These are phyloP conservation scores for Leishmania tropica DNA, from an alignment of 208 protist genomes.

Conservation along the genomic window DNA sequence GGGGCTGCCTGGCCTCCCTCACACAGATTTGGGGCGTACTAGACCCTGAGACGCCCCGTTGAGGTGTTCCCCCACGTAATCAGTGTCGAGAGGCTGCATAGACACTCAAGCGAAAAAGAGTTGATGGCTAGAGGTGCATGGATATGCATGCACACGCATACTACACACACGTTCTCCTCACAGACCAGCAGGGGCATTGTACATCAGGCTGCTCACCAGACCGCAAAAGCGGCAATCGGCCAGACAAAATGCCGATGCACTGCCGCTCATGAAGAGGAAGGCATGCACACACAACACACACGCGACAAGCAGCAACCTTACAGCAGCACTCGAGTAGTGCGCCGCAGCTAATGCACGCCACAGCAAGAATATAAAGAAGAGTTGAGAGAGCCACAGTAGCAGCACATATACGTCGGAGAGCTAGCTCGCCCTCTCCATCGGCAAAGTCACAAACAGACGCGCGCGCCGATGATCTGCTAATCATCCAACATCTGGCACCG, in stretches of 20 bases:
- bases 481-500: conserved; percentile 43
- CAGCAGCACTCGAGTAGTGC: background rate
- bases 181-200: background rate
- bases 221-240: background rate
- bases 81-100: background rate
- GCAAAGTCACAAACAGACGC: background rate
- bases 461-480: background rate
- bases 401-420: background rate
- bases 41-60: background rate
- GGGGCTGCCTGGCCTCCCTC: background rate
- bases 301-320: background rate
- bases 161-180: background rate
- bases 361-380: background rate
- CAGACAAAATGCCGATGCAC: background rate
- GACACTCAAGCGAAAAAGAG: background rate
- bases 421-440: background rate
- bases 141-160: background rate
- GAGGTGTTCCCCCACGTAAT: background rate
- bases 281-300: background rate
- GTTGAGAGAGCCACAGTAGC: background rate
- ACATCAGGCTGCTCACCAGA: background rate
- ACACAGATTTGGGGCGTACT: no score
- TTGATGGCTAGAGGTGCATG: background rate
- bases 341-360: background rate
- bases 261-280: background rate